Conservation (phyloP, 495 filamentous ascomycete species). For the Cairneyella variabilis region DNA sequence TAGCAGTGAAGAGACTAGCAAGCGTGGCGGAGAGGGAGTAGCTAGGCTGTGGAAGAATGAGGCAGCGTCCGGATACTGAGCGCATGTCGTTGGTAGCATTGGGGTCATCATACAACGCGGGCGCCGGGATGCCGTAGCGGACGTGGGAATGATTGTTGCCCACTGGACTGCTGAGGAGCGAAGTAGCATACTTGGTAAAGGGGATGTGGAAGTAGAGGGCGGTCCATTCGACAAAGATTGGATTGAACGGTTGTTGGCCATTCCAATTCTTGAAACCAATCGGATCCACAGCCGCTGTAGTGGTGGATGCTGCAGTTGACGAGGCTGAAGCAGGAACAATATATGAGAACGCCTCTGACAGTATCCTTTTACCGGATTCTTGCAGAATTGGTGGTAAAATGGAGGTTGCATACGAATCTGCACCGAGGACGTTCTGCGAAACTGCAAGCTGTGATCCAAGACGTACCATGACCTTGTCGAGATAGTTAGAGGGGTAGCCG, state of each 20-base stretch:
- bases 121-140: neutral
- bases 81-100: conserved; percentile 28
- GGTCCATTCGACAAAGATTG: conserved; percentile 53
- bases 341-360: too few species aligned
- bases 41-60: conserved; percentile 42
- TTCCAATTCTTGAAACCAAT: conserved; percentile 34
- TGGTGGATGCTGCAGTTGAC: too few species aligned
- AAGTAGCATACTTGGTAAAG: conserved; percentile 31
- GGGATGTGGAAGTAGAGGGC: conserved; percentile 45
- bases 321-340: too few species aligned
- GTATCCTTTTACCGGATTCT: too few species aligned
- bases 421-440: too few species aligned
- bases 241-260: conserved; percentile 43
- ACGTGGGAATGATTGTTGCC: neutral
- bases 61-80: conserved; percentile 33
- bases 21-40: conserved; percentile 34
- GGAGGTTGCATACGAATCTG: too few species aligned
- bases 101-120: too few species aligned
- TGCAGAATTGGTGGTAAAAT: too few species aligned
- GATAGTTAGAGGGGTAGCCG: conserved; percentile 44
- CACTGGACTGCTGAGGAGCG: neutral
- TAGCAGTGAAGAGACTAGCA: neutral
- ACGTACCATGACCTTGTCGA: conserved; percentile 20
- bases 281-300: too few species aligned
- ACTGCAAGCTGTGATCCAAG: neutral